Percentiles rank a stretch among this genome's conserved stretches.
phyloP scores from a whole-genome alignment of 1,284 basidiomycete species.

The Cutaneotrichosporon mucoides region DNA sequence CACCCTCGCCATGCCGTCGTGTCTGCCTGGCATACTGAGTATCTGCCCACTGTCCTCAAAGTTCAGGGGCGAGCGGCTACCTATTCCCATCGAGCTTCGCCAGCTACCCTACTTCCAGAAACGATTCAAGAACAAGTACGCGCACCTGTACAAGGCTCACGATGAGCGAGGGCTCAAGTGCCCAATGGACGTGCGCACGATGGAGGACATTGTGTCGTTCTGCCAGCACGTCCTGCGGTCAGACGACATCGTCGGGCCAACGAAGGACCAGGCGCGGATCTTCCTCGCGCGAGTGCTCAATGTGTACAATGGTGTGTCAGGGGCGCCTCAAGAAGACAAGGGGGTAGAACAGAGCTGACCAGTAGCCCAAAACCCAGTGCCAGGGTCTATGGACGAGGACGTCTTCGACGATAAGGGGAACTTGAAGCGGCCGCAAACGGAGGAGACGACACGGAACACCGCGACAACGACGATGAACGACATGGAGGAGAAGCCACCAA shows the following conservation, averaged over 20 bases:
- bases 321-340: no score
- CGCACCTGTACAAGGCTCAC: slow-evolving; percentile 1
- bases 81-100: neutral
- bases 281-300: slow-evolving; percentile 1
- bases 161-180: slow-evolving; percentile 3
- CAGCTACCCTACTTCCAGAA: slow-evolving; percentile 2
- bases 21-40: neutral
- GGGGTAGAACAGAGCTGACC: neutral
- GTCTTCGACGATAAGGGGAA: neutral
- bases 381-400: slow-evolving; percentile 3
- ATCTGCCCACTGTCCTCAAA: neutral
- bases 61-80: neutral
- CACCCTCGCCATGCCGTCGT: neutral
- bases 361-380: slow-evolving; percentile 1
- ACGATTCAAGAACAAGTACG: slow-evolving; percentile 5
- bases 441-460: neutral
- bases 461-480: neutral
- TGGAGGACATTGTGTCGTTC: slow-evolving; percentile 3
- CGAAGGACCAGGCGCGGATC: neutral
- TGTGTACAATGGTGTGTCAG: slow-evolving; percentile 2
- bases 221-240: slow-evolving; percentile 3
- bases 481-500: neutral
- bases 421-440: neutral
- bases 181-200: neutral
- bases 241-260: neutral